phyloP scores from a whole-genome alignment of 208 protist genomes.

The Angomonas deanei region DNA sequence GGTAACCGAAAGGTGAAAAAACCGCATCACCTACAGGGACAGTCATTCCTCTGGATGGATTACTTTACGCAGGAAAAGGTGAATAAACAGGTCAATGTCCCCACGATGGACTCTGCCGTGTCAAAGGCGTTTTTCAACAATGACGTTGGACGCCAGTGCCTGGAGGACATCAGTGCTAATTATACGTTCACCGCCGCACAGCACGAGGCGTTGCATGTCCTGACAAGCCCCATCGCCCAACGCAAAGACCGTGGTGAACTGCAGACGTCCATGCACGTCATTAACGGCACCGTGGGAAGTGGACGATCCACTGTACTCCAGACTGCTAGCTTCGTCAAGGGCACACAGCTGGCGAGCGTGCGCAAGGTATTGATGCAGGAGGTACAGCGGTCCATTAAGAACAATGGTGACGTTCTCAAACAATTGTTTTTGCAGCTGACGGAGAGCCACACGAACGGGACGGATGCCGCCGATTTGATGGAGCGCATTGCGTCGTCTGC shows the following conservation, averaged over 20 bases:
- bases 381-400: slow-evolving; percentile 33
- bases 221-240: slow-evolving; percentile 21
- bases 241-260: neutral
- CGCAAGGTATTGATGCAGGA: slow-evolving; percentile 56
- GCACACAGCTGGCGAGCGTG: slow-evolving; percentile 35
- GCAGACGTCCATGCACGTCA: slow-evolving; percentile 26
- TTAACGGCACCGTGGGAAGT: slow-evolving; percentile 57
- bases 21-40: neutral
- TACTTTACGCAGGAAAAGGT: slow-evolving; percentile 17
- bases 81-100: slow-evolving; percentile 7
- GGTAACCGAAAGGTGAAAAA: neutral
- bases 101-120: neutral
- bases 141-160: neutral
- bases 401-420: slow-evolving; percentile 22
- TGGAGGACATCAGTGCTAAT: neutral
- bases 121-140: neutral
- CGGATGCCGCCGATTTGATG: neutral
- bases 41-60: slow-evolving; percentile 15
- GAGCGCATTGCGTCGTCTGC: neutral
- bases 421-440: slow-evolving; percentile 11
- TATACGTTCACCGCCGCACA: slow-evolving; percentile 58
- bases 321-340: slow-evolving; percentile 42
- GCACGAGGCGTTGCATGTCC: slow-evolving; percentile 58
- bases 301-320: slow-evolving; percentile 70
- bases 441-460: slow-evolving; percentile 1